phyloP scores from a whole-genome alignment of 176 grass and related monocot genomes.

The Poa pratensis region DNA sequence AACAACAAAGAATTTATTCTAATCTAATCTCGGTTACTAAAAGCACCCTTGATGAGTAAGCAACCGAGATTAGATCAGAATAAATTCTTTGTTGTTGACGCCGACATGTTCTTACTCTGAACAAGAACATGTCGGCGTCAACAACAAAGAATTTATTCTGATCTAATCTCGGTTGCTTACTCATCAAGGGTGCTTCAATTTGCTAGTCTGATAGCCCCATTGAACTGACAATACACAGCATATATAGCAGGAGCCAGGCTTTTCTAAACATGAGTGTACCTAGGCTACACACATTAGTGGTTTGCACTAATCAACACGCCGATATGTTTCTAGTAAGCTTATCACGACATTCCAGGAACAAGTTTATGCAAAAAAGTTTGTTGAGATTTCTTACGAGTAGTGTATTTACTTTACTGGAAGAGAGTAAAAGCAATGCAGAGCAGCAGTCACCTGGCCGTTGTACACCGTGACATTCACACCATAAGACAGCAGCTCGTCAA shows the following conservation, averaged over 20 bases:
- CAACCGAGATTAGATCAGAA: not conserved
- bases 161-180: not conserved
- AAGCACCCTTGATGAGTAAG: not conserved
- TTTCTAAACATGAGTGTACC: not conserved
- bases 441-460: constrained; percentile 52
- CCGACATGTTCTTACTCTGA: constrained; percentile 2
- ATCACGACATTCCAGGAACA: not conserved
- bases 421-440: not conserved
- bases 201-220: constrained; percentile 4
- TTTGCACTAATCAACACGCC: not conserved
- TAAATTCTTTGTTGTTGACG: not conserved
- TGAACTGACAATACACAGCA: not conserved
- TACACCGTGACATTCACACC: constrained; percentile 60
- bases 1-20: not conserved
- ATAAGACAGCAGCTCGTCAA: constrained; percentile 50
- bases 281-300: not conserved
- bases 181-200: not conserved
- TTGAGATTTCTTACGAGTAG: not conserved
- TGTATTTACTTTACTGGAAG: not conserved
- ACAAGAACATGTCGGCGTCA: constrained; percentile 1
- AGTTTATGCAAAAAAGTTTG: not conserved
- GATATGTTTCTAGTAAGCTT: not conserved
- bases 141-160: not conserved
- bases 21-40: not conserved
- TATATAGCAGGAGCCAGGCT: not conserved